Conservation (phyloP, 2,329 filamentous ascomycete species). For the Trichoderma asperellum region DNA sequence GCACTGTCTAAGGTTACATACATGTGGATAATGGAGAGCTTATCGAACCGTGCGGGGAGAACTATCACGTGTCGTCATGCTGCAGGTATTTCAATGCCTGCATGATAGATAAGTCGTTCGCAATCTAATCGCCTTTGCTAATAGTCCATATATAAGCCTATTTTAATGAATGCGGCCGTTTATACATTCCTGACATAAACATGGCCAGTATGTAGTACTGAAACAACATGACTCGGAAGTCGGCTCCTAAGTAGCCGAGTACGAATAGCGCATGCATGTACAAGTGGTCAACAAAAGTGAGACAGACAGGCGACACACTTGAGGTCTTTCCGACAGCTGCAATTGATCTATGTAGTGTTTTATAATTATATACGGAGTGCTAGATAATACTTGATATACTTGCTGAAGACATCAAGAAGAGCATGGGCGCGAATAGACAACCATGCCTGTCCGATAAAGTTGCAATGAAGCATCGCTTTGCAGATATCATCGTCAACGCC, state of each 20-base stretch:
- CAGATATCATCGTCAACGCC: not conserved
- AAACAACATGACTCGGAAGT: not conserved
- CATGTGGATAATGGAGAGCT: not conserved
- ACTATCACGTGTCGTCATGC: slow-evolving; percentile 24
- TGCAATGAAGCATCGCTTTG: not conserved
- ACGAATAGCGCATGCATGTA: not conserved
- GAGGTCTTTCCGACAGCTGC: not conserved
- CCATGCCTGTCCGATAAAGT: not conserved
- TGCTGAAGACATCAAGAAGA: not conserved
- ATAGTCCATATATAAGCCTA: not conserved
- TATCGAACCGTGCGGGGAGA: slow-evolving; percentile 21
- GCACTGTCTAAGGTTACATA: not conserved
- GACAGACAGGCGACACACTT: not conserved
- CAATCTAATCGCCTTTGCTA: not conserved
- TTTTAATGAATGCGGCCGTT: not conserved
- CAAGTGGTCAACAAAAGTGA: not conserved
- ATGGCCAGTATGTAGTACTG: too few species aligned
- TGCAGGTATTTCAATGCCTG: not conserved
- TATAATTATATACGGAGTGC: not conserved
- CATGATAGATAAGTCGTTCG: not conserved
- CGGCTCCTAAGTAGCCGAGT: not conserved
- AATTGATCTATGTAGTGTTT: not conserved
- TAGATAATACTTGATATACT: not conserved
- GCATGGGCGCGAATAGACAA: not conserved
- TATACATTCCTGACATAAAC: not conserved